phyloP scores from a whole-genome alignment of 345 rosid species.

The Gossypium anomalum region DNA sequence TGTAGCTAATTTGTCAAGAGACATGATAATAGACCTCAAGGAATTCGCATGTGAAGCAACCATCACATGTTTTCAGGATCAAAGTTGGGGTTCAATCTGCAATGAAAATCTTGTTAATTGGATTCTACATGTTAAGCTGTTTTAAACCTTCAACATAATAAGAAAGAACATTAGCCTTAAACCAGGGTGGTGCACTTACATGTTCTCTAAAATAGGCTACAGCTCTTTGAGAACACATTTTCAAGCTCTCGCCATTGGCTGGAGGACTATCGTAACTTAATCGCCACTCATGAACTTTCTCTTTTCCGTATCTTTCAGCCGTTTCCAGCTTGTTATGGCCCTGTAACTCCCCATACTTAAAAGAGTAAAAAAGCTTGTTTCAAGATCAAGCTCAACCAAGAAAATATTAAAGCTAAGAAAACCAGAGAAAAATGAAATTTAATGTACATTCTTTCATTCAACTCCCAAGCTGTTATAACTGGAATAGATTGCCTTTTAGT shows the following conservation, averaged over 20 bases:
- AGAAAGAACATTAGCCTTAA: not conserved
- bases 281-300: constrained; percentile 93
- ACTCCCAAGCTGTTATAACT: constrained; percentile 81
- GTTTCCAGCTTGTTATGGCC: constrained; percentile 94
- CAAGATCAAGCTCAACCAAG: not conserved
- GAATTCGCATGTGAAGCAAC: constrained; percentile 71
- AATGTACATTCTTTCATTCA: constrained; percentile 88
- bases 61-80: constrained; percentile 56
- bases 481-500: constrained; percentile 75
- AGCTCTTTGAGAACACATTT: not conserved
- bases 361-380: not conserved
- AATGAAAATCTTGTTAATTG: not conserved
- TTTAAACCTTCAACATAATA: not conserved
- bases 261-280: constrained; percentile 88
- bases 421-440: not conserved
- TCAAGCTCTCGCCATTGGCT: constrained; percentile 27
- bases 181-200: not conserved
- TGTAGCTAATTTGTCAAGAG: constrained; percentile 65
- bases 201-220: not conserved
- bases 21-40: constrained; percentile 64
- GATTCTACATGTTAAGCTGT: not conserved
- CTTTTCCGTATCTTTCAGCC: constrained; percentile 81
- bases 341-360: constrained; percentile 43
- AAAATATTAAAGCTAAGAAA: not conserved
- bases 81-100: constrained; percentile 69